Evolutionary conservation across 208 protist genomes (phyloP).

Genomic region (Crithidia acanthocephali): DNA sequence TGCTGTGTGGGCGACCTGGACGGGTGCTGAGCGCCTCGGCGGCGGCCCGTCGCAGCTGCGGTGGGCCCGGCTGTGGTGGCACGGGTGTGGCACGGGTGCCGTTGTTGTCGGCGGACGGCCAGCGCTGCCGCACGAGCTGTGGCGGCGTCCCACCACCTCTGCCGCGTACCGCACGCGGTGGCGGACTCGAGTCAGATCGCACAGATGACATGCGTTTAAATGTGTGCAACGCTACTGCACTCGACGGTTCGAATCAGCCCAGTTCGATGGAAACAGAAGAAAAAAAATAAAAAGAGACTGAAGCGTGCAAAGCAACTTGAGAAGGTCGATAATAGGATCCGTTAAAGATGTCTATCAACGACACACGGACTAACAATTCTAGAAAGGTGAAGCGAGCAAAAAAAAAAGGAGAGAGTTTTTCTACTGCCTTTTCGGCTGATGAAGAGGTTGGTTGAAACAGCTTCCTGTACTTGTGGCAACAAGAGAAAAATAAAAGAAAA

Average conservation of each 20-base stretch:
- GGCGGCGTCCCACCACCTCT: slow-evolving; percentile 3
- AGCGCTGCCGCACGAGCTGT: slow-evolving; percentile 11
- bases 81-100: not conserved
- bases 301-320: not conserved
- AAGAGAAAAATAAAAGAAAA: too few species aligned
- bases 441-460: too few species aligned
- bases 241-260: not conserved
- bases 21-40: not conserved
- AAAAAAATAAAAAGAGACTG: not conserved
- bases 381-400: too few species aligned
- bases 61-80: not conserved
- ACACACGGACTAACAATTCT: too few species aligned
- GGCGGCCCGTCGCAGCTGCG: not conserved
- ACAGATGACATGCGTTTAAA: not conserved
- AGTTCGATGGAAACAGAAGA: not conserved
- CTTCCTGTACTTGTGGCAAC: too few species aligned
- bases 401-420: too few species aligned
- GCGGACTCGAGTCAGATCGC: not conserved
- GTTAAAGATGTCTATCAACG: too few species aligned
- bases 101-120: not conserved
- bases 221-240: not conserved
- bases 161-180: not conserved
- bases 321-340: not conserved
- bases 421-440: too few species aligned
- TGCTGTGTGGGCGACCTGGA: not conserved